phyloP scores from a whole-genome alignment of 495 filamentous ascomycete genomes.

The Aspergillus incahuasiensis region DNA sequence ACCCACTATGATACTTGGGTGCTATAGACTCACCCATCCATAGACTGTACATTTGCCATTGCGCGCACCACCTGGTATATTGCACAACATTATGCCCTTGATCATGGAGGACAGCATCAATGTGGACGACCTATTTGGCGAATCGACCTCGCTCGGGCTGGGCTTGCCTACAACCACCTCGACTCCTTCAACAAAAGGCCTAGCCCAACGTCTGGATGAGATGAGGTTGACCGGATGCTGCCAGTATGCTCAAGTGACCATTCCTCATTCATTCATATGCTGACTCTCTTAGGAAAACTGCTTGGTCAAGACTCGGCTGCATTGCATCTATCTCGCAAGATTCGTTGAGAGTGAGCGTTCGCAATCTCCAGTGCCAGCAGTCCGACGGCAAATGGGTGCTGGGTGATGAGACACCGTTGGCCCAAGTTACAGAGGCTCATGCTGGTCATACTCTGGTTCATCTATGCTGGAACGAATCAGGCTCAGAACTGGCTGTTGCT shows the following conservation, averaged over 20 bases:
- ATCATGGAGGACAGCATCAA: constrained; percentile 69
- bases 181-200: constrained; percentile 55
- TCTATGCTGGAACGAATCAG: constrained; percentile 72
- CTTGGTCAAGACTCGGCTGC: constrained; percentile 85
- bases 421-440: constrained; percentile 41
- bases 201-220: constrained; percentile 73
- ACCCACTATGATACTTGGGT: constrained; percentile 13
- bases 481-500: constrained; percentile 69
- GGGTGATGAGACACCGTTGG: constrained; percentile 52
- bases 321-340: constrained; percentile 78
- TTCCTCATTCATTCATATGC: background rate
- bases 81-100: constrained; percentile 32
- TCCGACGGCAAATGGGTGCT: constrained; percentile 74
- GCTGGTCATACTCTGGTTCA: constrained; percentile 58
- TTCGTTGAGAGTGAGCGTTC: constrained; percentile 61
- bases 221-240: constrained; percentile 73
- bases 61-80: background rate
- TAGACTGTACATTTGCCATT: background rate
- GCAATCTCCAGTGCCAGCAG: constrained; percentile 64
- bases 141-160: constrained; percentile 48
- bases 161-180: constrained; percentile 54
- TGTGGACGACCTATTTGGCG: constrained; percentile 73
- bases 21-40: background rate
- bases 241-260: constrained; percentile 56
- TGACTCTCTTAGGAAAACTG: constrained; percentile 57